Conservation (phyloP, 208 protist species). For the Crithidia expoeki region DNA sequence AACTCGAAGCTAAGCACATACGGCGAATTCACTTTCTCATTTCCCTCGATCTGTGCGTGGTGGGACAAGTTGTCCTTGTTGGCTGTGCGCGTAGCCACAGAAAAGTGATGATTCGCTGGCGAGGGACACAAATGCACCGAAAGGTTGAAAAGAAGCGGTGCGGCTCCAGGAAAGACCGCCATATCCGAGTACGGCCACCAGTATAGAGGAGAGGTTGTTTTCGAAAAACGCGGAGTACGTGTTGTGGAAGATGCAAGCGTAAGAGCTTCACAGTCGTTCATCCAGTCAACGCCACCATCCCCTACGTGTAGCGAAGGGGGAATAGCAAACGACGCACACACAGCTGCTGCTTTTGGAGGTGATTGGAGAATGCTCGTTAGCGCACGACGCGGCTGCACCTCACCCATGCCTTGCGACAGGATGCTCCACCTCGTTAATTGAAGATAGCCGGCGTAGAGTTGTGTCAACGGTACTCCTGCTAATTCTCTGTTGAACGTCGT, state of each 20-base stretch:
- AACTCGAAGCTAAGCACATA: background rate
- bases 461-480: slow-evolving; percentile 35
- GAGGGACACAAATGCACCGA: slow-evolving; percentile 68
- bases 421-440: slow-evolving; percentile 52
- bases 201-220: slow-evolving; percentile 42
- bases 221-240: no score
- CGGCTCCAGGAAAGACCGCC: slow-evolving; percentile 72
- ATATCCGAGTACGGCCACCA: slow-evolving; percentile 96
- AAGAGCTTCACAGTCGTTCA: no score
- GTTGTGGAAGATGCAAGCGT: no score
- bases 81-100: no score
- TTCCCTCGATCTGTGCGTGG: no score
- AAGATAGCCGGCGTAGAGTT: slow-evolving; percentile 44
- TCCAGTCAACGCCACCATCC: slow-evolving; percentile 2
- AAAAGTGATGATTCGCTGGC: no score
- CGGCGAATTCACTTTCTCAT: background rate
- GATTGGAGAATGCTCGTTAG: slow-evolving; percentile 23
- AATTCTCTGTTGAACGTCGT: background rate
- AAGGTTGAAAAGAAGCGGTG: slow-evolving; percentile 92
- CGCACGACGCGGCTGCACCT: slow-evolving; percentile 49
- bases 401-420: slow-evolving; percentile 60
- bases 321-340: slow-evolving; percentile 23
- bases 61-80: no score
- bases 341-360: background rate
- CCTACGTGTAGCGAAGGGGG: slow-evolving; percentile 16